A percentile compares a stretch with the other conserved stretches of the same genome.
phyloP scores from a whole-genome alignment of 148 eudicot genomes.

The Silene latifolia region DNA sequence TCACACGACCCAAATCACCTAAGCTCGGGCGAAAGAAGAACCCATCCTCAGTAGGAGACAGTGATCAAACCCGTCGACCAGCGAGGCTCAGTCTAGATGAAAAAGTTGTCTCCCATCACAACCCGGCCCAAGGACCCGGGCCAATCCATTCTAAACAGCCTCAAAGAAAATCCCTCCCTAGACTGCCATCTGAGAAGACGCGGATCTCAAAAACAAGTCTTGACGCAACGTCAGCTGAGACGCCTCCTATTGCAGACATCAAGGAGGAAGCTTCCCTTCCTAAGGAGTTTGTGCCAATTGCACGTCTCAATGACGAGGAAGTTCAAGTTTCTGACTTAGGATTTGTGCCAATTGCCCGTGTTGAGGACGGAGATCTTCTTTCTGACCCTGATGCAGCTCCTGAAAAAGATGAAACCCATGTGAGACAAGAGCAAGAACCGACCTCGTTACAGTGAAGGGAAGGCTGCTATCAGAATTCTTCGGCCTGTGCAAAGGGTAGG shows the following conservation, averaged over 20 bases:
- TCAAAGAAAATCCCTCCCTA: conserved; percentile 73
- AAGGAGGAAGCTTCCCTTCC: conserved; percentile 7
- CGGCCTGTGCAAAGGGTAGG: conserved; percentile 23
- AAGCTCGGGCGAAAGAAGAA: conserved; percentile 83
- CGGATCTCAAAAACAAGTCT: conserved; percentile 29
- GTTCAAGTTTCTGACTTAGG: conserved; percentile 12
- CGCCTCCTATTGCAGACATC: conserved; percentile 4
- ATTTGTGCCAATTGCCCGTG: conserved; percentile 19
- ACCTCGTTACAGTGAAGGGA: conserved; percentile 41
- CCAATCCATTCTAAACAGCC: conserved; percentile 48
- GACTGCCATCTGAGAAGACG: conserved; percentile 71
- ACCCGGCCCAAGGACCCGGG: conserved; percentile 36
- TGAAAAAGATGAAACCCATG: neutral
- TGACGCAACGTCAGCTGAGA: conserved; percentile 18
- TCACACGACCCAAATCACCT: conserved; percentile 88
- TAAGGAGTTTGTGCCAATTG: conserved; percentile 12
- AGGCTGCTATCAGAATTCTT: conserved; percentile 18
- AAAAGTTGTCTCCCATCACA: conserved; percentile 35
- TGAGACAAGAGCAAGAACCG: conserved; percentile 18
- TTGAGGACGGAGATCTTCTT: conserved; percentile 16
- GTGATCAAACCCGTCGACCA: conserved; percentile 29
- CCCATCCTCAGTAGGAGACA: conserved; percentile 39
- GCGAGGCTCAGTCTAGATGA: conserved; percentile 63
- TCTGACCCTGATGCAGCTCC: conserved; percentile 19
- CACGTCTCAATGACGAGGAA: conserved; percentile 19